A percentile compares a stretch with the other conserved stretches of the same genome.
phyloP scores from a whole-genome alignment of 805 yeast species.

The Ogataea angusta region DNA sequence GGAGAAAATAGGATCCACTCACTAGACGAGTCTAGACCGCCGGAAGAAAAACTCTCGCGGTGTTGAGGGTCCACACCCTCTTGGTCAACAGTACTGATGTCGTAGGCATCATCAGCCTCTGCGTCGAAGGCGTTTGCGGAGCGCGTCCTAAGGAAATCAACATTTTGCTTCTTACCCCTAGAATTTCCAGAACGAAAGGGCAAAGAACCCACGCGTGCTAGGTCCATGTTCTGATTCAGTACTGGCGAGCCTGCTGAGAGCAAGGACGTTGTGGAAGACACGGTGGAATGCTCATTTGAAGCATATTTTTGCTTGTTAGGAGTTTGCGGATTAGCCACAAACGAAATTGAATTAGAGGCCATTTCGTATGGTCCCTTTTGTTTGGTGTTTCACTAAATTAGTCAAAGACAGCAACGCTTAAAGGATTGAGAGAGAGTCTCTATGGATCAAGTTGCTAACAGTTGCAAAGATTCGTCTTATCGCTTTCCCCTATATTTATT shows the following conservation, averaged over 20 bases:
- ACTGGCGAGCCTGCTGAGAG: slow-evolving; percentile 10
- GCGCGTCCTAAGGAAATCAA: background rate
- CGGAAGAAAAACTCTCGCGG: slow-evolving; percentile 13
- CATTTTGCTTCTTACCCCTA: background rate
- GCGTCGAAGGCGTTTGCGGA: background rate
- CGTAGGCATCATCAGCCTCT: background rate
- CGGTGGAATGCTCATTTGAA: slow-evolving; percentile 17
- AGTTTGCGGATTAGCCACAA: slow-evolving; percentile 16
- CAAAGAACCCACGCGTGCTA: slow-evolving; percentile 8
- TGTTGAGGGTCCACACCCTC: background rate
- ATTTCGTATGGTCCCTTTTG: slow-evolving; percentile 5
- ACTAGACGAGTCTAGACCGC: slow-evolving; percentile 21
- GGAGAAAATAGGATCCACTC: slow-evolving; percentile 35
- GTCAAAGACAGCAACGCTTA: no score
- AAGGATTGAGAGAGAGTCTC: no score
- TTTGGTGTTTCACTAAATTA: no score
- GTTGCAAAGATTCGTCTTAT: slow-evolving; percentile 2
- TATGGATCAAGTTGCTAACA: no score
- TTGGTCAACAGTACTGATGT: background rate
- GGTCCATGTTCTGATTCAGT: slow-evolving; percentile 13
- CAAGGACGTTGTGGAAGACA: slow-evolving; percentile 18
- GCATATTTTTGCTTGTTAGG: slow-evolving; percentile 15
- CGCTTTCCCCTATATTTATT: slow-evolving; percentile 3
- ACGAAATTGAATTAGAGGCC: slow-evolving; percentile 15
- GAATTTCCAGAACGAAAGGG: slow-evolving; percentile 5